These are phyloP conservation scores for Globisporangium cederbergense DNA, from an alignment of 352 stramenopile genomes.

Conservation along the genomic window DNA sequence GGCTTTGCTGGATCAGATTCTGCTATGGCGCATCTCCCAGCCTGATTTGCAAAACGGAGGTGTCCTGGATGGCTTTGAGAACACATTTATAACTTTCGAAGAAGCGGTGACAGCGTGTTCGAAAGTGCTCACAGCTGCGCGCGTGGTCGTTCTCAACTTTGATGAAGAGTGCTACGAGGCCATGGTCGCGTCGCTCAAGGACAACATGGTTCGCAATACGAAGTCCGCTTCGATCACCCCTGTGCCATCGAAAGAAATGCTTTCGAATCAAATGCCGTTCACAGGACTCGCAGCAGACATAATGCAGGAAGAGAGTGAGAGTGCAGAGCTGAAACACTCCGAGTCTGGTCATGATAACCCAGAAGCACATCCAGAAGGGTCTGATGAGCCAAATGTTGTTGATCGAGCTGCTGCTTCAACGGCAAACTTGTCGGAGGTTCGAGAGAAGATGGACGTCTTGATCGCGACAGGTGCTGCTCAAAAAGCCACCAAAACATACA, in stretches of 20 bases:
- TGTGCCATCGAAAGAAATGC: slow-evolving; percentile 6
- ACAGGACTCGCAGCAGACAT: slow-evolving; percentile 4
- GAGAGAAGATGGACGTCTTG: slow-evolving; percentile 9
- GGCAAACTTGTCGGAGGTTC: background rate
- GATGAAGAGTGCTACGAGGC: slow-evolving; percentile 73
- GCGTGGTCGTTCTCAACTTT: slow-evolving; percentile 56
- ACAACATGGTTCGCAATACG: slow-evolving; percentile 5
- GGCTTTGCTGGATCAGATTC: slow-evolving; percentile 49
- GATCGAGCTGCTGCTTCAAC: background rate
- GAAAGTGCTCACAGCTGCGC: slow-evolving; percentile 31
- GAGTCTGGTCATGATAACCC: background rate
- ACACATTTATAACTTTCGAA: slow-evolving; percentile 40
- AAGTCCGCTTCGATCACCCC: slow-evolving; percentile 9
- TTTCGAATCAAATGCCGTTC: slow-evolving; percentile 11
- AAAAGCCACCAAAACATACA: slow-evolving; percentile 16
- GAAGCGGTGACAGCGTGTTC: slow-evolving; percentile 36
- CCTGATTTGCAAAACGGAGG: slow-evolving; percentile 58
- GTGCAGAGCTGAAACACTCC: background rate
- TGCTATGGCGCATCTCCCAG: slow-evolving; percentile 60
- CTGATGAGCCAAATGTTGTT: background rate
- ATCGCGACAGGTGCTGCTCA: slow-evolving; percentile 2
- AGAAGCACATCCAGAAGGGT: background rate
- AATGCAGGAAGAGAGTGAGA: slow-evolving; percentile 10
- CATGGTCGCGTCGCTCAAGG: slow-evolving; percentile 23
- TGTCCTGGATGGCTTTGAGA: slow-evolving; percentile 78